phyloP scores from a whole-genome alignment of 148 eudicot species.

The Heliamphora exappendiculata region DNA sequence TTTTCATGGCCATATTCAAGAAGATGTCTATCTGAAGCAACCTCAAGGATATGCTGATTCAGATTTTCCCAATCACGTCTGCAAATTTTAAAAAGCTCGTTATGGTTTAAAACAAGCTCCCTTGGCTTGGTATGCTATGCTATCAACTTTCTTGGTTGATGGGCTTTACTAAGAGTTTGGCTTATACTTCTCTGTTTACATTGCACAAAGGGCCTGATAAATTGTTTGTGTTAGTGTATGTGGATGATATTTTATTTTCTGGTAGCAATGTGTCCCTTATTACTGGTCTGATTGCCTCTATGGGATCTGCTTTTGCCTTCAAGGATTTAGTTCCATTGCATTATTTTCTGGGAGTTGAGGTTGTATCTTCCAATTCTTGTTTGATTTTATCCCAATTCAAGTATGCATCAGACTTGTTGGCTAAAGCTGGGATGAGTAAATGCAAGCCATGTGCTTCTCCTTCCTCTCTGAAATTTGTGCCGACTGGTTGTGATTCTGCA shows the following conservation, averaged over 20 bases:
- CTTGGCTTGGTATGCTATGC: not conserved
- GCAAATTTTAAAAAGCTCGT: not conserved
- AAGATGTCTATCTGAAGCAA: not conserved
- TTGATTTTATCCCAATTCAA: not conserved
- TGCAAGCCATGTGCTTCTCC: not conserved
- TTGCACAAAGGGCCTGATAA: not conserved
- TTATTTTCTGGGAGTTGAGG: not conserved
- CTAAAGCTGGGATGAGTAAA: not conserved
- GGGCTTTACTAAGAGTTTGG: not conserved
- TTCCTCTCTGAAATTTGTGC: not conserved
- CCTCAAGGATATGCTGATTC: not conserved
- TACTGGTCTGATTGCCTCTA: accelerated
- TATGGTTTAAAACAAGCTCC: not conserved
- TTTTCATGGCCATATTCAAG: not conserved
- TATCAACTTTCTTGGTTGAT: not conserved
- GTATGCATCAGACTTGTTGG: not conserved
- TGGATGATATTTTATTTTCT: not conserved
- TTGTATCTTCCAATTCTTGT: too few species aligned
- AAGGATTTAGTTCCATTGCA: not conserved
- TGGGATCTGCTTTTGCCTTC: not conserved
- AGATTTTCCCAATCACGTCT: not conserved
- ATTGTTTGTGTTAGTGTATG: not conserved
- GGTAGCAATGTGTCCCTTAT: not conserved
- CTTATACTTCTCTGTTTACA: not conserved
- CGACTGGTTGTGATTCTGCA: too few species aligned